Evolutionary conservation across 495 filamentous ascomycete species (phyloP), one percentile per base, ranked within the genome.

Genomic region (Astrocystis sublimbata): DNA sequence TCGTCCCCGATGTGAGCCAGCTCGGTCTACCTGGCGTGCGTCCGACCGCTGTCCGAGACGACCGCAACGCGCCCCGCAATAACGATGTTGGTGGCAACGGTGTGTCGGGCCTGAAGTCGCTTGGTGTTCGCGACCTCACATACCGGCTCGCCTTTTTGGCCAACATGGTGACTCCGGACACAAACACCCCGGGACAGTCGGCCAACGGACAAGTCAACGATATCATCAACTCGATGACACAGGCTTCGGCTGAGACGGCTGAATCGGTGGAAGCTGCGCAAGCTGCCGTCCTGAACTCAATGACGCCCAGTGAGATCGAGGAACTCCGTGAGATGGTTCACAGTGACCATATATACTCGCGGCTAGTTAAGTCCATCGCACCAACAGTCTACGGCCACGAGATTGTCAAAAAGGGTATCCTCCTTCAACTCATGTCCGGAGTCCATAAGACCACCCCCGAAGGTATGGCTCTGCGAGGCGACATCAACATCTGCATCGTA

Each of bases 401-500:
- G 47, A 90, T 97, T 57, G 92, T 99, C 65, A 99, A 99, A 78
- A 99, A 99, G 72, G 94, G 94, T 21, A 79, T 99, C 9, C 85
- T 99, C 3, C 80, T 99, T 24, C 94, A 98, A 73, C 78, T 98
- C 49, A 90, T 98, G 82, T 88, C 91, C 4, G 94, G 94, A 76
- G 91, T 99, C 10, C 83, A 85, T 75, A 99, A 99, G 74, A 87
- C 86, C 2, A 92, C 92, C 0, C 84, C 89, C 4, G 94, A 99
- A 77, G 93, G 91, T 56, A 91, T 99, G 89, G 85, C 89, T 58
- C 83, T 99, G 24, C 85, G 94, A 80, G 94, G 94, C 67, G 94
- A 99, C 73, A 90, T 99, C 80, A 99, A 99, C 73, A 93, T 99
- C 64, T 99, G 94, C 73, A 92, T 99, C 68, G 96, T 99, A 57